These are phyloP conservation scores for Cystofilobasidium ferigula DNA, from an alignment of 768 basidiomycete genomes.

Conservation along the genomic window DNA sequence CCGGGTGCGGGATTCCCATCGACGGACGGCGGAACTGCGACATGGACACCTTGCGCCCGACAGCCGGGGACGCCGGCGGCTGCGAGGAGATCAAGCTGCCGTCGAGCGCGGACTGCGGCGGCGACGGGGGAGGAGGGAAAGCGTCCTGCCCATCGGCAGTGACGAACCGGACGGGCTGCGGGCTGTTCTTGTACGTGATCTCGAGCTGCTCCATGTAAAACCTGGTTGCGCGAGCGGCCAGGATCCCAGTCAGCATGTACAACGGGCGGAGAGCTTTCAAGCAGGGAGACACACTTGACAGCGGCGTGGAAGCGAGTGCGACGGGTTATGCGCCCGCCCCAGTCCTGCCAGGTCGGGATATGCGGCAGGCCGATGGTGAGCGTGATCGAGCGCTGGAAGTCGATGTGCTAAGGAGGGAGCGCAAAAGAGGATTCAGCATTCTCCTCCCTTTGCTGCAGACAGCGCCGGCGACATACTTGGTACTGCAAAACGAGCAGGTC, in stretches of 20 bases:
- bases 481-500: neutral
- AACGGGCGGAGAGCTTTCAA: neutral
- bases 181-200: constrained; percentile 52
- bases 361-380: constrained; percentile 56
- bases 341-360: constrained; percentile 42
- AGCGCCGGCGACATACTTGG: no score
- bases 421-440: no score
- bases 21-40: constrained; percentile 1
- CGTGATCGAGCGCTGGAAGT: constrained; percentile 56
- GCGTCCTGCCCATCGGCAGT: neutral
- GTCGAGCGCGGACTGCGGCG: constrained; percentile 18
- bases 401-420: no score
- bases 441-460: no score
- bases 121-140: constrained; percentile 14
- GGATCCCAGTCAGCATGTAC: no score
- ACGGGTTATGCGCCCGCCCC: constrained; percentile 52
- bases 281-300: constrained; percentile 44
- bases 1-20: constrained; percentile 16
- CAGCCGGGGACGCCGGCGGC: constrained; percentile 12
- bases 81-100: constrained; percentile 16
- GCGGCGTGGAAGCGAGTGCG: constrained; percentile 72
- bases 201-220: constrained; percentile 56
- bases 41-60: constrained; percentile 27
- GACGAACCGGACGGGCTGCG: constrained; percentile 49
- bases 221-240: neutral